A percentile compares a stretch with the other conserved stretches of the same genome.
phyloP scores from a whole-genome alignment of 1,284 basidiomycete species.

The Microbotryum saponariae region DNA sequence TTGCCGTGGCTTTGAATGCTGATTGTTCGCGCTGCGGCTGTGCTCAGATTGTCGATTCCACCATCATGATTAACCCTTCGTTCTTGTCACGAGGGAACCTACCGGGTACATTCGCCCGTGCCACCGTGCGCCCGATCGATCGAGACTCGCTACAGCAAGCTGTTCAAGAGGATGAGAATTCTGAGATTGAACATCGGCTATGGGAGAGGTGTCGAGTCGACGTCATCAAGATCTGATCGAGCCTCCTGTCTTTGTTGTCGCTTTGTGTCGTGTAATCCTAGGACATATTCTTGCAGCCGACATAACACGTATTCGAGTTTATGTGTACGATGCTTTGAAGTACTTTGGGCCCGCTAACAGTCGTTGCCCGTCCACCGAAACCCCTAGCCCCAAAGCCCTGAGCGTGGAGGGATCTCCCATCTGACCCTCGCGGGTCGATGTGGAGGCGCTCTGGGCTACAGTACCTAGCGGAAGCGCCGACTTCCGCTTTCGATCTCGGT shows the following conservation, averaged over 20 bases:
- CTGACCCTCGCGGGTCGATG: too few relatives aligned
- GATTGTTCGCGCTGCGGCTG: constrained; percentile 7
- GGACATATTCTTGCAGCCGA: too few relatives aligned
- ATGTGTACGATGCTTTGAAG: too few relatives aligned
- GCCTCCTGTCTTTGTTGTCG: not conserved
- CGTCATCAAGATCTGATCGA: constrained; percentile 31
- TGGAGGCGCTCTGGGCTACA: too few relatives aligned
- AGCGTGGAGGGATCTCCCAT: too few relatives aligned
- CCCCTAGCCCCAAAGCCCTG: too few relatives aligned
- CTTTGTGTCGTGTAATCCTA: too few relatives aligned
- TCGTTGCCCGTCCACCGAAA: too few relatives aligned
- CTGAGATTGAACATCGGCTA: constrained; percentile 30
- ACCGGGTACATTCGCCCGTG: constrained; percentile 40
- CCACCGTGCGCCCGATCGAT: constrained; percentile 36
- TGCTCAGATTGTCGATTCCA: constrained; percentile 56
- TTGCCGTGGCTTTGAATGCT: constrained; percentile 15
- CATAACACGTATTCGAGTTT: too few relatives aligned
- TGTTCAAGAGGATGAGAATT: constrained; percentile 13
- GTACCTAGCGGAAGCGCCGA: too few relatives aligned
- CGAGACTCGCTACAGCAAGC: constrained; percentile 23
- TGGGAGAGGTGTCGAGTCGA: constrained; percentile 35
- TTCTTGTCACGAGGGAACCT: constrained; percentile 55
- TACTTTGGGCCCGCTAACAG: too few relatives aligned
- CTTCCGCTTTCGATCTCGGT: too few relatives aligned
- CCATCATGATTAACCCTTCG: constrained; percentile 63